Conservation (phyloP, 2,329 filamentous ascomycete species). For the Fusarium buharicum region DNA sequence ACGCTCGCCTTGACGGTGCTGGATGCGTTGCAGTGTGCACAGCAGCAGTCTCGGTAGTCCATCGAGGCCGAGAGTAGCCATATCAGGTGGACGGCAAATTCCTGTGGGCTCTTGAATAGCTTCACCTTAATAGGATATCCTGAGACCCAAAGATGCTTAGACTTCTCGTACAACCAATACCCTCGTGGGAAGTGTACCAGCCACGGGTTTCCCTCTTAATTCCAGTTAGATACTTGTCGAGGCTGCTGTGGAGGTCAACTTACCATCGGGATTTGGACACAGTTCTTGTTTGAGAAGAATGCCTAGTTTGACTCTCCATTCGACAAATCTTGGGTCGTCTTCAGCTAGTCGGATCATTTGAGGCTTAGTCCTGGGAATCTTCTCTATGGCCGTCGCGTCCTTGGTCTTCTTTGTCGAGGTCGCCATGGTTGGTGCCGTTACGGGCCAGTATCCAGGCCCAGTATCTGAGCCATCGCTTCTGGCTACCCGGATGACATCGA, state of each 20-base stretch:
- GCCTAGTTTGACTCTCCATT: conserved; percentile 59
- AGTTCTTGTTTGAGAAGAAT: conserved; percentile 59
- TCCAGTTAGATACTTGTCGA: conserved; percentile 25
- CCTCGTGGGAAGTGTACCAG: conserved; percentile 57
- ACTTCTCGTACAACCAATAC: conserved; percentile 61
- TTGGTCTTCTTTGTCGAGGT: conserved; percentile 53
- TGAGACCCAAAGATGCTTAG: conserved; percentile 61
- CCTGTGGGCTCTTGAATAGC: conserved; percentile 63
- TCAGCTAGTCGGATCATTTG: conserved; percentile 57
- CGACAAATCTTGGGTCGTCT: conserved; percentile 56
- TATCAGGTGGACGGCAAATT: conserved; percentile 63
- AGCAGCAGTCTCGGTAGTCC: conserved; percentile 62
- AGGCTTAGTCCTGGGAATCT: conserved; percentile 53
- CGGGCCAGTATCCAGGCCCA: conserved; percentile 58
- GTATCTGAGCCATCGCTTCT: conserved; percentile 60
- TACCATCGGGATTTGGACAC: conserved; percentile 54
- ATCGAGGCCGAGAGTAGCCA: conserved; percentile 62
- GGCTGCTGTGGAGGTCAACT: conserved; percentile 12
- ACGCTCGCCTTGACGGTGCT: conserved; percentile 40
- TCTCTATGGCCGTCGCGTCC: conserved; percentile 48
- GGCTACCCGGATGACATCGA: conserved; percentile 55
- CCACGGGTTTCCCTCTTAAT: conserved; percentile 56
- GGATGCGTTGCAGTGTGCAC: conserved; percentile 58
- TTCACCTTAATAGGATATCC: conserved; percentile 61
- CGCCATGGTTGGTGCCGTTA: conserved; percentile 43